Percentiles rank a stretch among this genome's conserved stretches.
Evolutionary conservation across 352 stramenopile genomes (phyloP).

Genomic region (Blastocystis sp.): DNA sequence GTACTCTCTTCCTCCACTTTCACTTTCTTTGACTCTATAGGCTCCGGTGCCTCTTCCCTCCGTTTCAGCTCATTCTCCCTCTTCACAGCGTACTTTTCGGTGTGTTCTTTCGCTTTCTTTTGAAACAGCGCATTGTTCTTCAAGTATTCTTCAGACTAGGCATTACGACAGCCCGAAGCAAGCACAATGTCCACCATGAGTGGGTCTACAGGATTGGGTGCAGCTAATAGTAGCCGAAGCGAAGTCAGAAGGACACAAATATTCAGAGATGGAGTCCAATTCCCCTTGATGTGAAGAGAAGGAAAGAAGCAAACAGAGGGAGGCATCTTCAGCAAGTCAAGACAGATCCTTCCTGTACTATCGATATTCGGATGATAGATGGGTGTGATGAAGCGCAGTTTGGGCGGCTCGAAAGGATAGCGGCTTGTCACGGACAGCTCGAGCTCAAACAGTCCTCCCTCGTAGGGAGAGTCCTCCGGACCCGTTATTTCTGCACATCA

Average conservation of each 20-base stretch:
- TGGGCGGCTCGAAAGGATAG: conserved; percentile 78
- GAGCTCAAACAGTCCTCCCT: conserved; percentile 74
- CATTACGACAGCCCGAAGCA: background rate
- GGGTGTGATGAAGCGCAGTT: conserved; percentile 78
- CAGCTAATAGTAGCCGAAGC: conserved; percentile 20
- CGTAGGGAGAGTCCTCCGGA: conserved; percentile 74
- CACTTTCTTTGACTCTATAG: background rate
- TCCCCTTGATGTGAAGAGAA: conserved; percentile 19
- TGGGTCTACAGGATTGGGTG: conserved; percentile 39
- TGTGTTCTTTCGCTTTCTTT: conserved; percentile 33
- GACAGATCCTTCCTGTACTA: conserved; percentile 71
- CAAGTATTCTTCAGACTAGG: conserved; percentile 42
- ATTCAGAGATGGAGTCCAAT: conserved; percentile 65
- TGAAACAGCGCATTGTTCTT: conserved; percentile 36
- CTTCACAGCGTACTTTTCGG: conserved; percentile 18
- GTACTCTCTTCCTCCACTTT: conserved; percentile 2
- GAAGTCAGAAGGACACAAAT: conserved; percentile 64
- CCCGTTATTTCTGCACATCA: conserved; percentile 72
- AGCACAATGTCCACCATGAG: conserved; percentile 61
- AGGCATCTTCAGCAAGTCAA: conserved; percentile 72
- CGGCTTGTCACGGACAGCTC: conserved; percentile 72
- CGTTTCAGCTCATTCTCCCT: conserved; percentile 1
- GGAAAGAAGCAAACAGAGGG: conserved; percentile 6
- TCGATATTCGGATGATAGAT: conserved; percentile 80
- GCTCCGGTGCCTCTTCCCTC: background rate